A percentile compares a stretch with the other conserved stretches of the same genome.
Evolutionary conservation across 768 basidiomycete species (phyloP).

Genomic region (Suillus brevipes): DNA sequence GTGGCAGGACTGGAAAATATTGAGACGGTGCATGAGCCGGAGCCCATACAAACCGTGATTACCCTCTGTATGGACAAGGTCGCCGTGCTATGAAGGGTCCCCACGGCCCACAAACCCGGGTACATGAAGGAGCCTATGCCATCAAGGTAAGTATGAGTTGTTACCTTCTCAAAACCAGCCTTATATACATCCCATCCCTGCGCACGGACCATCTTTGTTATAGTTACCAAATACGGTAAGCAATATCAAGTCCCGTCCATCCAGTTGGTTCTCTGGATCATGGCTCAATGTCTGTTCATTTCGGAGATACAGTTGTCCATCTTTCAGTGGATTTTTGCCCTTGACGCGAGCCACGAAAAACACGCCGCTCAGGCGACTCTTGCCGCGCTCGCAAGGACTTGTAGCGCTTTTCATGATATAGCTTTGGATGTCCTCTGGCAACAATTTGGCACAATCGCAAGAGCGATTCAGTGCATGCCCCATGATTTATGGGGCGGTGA

Average conservation of each 20-base stretch:
- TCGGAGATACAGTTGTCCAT: constrained; percentile 27
- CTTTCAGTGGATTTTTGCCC: constrained; percentile 18
- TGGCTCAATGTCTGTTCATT: constrained; percentile 29
- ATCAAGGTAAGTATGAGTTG: constrained; percentile 60
- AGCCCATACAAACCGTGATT: constrained; percentile 42
- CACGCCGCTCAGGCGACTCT: constrained; percentile 11
- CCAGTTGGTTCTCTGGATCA: constrained; percentile 4
- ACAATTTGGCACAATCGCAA: constrained; percentile 20
- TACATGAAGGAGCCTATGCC: constrained; percentile 51
- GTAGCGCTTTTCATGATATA: constrained; percentile 19
- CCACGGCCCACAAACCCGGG: constrained; percentile 52
- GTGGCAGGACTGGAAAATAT: constrained; percentile 47
- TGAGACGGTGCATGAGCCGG: constrained; percentile 46
- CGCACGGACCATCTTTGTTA: constrained; percentile 28
- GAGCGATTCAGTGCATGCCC: constrained; percentile 27
- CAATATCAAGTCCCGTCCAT: no score
- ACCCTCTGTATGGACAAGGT: constrained; percentile 34
- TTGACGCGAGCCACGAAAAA: background rate
- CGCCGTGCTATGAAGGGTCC: constrained; percentile 32
- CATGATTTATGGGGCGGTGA: constrained; percentile 26
- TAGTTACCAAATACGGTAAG: background rate
- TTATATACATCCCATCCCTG: constrained; percentile 31
- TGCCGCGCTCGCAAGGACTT: constrained; percentile 28
- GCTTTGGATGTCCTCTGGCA: constrained; percentile 30
- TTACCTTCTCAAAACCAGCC: background rate